Base-by-base conservation (phyloP, 495 filamentous ascomycete species). In the Lasiosphaeria miniovina region DNA sequence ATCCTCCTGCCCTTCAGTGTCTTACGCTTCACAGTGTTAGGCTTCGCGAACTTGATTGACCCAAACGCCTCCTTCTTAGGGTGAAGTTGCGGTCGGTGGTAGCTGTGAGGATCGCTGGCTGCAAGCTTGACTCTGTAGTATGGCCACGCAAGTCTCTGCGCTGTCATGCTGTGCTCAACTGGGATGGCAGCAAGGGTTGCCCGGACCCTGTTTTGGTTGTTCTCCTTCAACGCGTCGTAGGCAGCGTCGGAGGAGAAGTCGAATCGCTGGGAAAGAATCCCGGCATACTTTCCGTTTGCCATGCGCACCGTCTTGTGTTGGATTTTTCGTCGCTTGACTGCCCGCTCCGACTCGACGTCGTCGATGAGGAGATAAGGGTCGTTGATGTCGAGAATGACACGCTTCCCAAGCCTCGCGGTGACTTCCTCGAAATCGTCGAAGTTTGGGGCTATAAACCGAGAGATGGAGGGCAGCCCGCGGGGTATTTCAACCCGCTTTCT, bases 181-280 rank as follows among this genome's bases (percentile, higher is more conserved):
- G 85, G 82, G 36, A 95, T 77, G 63, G 89, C 90, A 6, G 91
- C 90, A 54, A 99, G 80, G 0, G 89, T 95, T 50, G 91, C 93
- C 45, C 94, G 87, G 62, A 99, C 88, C 74, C 95, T 96, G 79
- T 88, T 93, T 75, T 95, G 90, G 63, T 92, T 90, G 70, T 97
- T 99, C 69, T 95, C 91, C 74, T 99, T 98, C 48, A 99, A 82
- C 54, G 89, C 86, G 64, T 96, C 90, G 69, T 99, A 99, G 2
- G 91, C 93, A 49, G 91, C 87, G 66, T 99, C 94, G 59, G 96
- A 96, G 34, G 93, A 96, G 52, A 96, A 89, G 71, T 98, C 97
- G 80, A 96, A 98, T 31, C 92, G 83, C 61, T 86, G 82, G 33
- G 80, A 84, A n/a, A 95, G 74, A 52, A 84, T 79, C 34, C 81